Evolutionary conservation across 2,329 filamentous ascomycete species (phyloP).

Genomic region (Ploettnerulaceae sp.): DNA sequence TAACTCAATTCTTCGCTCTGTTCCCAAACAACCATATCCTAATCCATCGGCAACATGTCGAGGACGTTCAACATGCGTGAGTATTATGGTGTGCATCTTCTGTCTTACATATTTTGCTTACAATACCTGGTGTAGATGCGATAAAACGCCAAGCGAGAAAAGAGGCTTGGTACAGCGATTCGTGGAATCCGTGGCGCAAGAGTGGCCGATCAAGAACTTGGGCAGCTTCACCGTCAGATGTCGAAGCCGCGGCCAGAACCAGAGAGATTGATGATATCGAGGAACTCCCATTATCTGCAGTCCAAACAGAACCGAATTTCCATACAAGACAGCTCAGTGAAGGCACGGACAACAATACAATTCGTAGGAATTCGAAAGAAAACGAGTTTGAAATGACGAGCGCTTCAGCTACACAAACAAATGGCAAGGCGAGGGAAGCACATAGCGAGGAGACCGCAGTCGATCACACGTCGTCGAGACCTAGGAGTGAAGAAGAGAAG

Average conservation of each 20-base stretch:
- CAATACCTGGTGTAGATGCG: conserved; percentile 22
- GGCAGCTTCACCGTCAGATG: conserved; percentile 9
- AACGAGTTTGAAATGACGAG: conserved; percentile 19
- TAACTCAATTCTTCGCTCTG: too few species aligned
- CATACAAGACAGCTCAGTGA: conserved; percentile 6
- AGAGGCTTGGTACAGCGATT: conserved; percentile 32
- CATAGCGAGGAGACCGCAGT: conserved; percentile 18
- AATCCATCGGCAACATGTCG: conserved; percentile 9
- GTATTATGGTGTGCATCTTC: conserved; percentile 3
- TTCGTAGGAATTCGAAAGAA: conserved; percentile 11
- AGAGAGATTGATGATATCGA: conserved; percentile 4
- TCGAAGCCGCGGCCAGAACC: conserved; percentile 11
- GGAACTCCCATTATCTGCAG: conserved; percentile 12
- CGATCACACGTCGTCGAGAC: conserved; percentile 9
- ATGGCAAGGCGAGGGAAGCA: conserved; percentile 15
- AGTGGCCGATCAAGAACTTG: conserved; percentile 24
- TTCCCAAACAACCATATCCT: too few species aligned
- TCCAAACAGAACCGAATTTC: conserved; percentile 23
- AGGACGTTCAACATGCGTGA: conserved; percentile 16
- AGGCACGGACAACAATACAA: conserved; percentile 3
- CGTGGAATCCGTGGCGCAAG: conserved; percentile 31
- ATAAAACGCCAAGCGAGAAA: conserved; percentile 30
- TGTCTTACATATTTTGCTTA: conserved; percentile 17
- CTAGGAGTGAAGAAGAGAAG: conserved; percentile 20
- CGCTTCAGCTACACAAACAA: conserved; percentile 7